A percentile compares a stretch with the other conserved stretches of the same genome.
Conservation (phyloP, 345 rosid genomes). For the Aquilaria yunnanensis region DNA sequence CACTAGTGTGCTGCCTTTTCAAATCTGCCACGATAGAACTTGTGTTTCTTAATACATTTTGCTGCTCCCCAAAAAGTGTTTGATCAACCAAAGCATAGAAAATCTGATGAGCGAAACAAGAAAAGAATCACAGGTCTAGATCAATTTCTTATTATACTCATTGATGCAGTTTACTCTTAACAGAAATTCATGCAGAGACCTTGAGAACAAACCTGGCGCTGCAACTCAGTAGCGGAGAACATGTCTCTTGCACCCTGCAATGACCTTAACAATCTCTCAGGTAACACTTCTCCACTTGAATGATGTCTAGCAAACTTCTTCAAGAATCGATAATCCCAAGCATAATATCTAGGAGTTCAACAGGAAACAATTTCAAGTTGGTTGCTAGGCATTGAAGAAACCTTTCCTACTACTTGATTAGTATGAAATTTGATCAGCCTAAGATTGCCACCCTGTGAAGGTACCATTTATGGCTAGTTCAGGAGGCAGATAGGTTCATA, state of each 20-base stretch:
- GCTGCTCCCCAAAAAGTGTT: conserved; percentile 75
- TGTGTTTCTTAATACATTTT: conserved; percentile 32
- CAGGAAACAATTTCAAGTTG: conserved; percentile 11
- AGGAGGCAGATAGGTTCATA: too few species aligned
- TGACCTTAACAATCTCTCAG: conserved; percentile 76
- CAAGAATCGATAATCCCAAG: conserved; percentile 79
- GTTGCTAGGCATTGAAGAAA: not conserved
- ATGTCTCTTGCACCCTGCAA: conserved; percentile 81
- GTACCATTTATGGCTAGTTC: too few species aligned
- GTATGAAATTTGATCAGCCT: too few species aligned
- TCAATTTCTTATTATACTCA: too few species aligned
- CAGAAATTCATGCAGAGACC: conserved; percentile 10
- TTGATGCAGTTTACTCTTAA: too few species aligned
- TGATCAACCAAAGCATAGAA: conserved; percentile 81
- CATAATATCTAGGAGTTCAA: conserved; percentile 59
- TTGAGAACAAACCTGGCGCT: conserved; percentile 66
- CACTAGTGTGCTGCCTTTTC: conserved; percentile 63
- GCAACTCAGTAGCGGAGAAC: conserved; percentile 95
- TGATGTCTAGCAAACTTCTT: conserved; percentile 81
- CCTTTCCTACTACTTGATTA: too few species aligned
- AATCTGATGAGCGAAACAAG: conserved; percentile 32
- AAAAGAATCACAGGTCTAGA: conserved; percentile 2
- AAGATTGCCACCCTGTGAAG: too few species aligned
- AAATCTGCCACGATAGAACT: conserved; percentile 63
- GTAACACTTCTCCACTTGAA: conserved; percentile 77